Evolutionary conservation across 1,284 basidiomycete species (phyloP).

Genomic region (Tilletia caries): DNA sequence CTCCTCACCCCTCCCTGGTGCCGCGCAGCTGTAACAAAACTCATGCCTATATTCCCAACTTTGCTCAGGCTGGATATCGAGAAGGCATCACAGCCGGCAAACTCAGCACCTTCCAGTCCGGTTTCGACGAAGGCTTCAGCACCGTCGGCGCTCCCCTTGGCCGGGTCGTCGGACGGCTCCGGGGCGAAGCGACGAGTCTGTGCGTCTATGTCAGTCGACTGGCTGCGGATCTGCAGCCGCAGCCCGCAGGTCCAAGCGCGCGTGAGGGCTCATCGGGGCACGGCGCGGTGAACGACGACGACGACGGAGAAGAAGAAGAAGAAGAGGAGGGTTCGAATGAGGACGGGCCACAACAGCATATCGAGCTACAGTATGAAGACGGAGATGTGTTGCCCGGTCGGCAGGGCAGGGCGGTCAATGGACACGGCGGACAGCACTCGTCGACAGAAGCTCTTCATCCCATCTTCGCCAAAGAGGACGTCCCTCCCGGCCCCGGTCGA

Average conservation of each 20-base stretch:
- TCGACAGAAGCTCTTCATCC: too few species aligned
- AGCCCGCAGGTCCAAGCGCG: not conserved
- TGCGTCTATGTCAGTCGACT: not conserved
- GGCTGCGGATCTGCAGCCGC: not conserved
- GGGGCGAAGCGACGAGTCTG: constrained; percentile 58
- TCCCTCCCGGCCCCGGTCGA: not conserved
- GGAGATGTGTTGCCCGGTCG: not conserved
- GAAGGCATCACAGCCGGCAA: constrained; percentile 83
- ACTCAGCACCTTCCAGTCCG: constrained; percentile 70
- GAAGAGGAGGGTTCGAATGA: not conserved
- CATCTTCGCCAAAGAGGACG: not conserved
- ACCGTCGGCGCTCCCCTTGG: constrained; percentile 70
- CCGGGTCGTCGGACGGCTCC: constrained; percentile 66
- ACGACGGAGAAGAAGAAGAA: not conserved
- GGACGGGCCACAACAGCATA: not conserved
- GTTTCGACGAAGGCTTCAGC: constrained; percentile 76
- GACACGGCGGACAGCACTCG: not conserved
- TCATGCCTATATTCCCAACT: too few species aligned
- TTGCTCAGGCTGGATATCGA: constrained; percentile 70
- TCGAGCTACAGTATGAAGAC: constrained; percentile 4
- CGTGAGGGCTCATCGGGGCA: not conserved
- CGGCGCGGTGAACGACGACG: not conserved
- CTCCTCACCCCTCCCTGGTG: not conserved
- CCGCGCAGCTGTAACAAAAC: not conserved
- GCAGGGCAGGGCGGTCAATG: not conserved